A percentile compares a stretch with the other conserved stretches of the same genome.
Evolutionary conservation across 2,329 filamentous ascomycete species (phyloP).

Genomic region (Calonectria pteridis): DNA sequence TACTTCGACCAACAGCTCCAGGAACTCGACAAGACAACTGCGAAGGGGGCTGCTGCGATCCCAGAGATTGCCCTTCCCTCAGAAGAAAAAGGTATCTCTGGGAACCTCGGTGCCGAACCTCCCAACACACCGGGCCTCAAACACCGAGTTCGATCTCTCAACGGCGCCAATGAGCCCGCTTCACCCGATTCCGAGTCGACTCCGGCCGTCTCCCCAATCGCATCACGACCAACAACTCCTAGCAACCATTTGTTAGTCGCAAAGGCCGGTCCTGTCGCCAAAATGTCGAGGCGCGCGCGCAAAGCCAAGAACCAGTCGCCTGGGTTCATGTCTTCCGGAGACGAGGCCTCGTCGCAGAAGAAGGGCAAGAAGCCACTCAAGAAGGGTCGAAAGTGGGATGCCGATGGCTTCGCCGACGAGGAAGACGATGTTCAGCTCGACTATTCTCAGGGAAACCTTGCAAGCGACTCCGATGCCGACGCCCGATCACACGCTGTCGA

Average conservation of each 20-base stretch:
- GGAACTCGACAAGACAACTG: conserved; percentile 76
- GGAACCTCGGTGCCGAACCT: conserved; percentile 40
- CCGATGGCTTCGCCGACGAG: conserved; percentile 88
- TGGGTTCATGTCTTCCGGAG: conserved; percentile 81
- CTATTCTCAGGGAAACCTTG: conserved; percentile 77
- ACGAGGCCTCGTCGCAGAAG: conserved; percentile 76
- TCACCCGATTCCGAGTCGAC: conserved; percentile 80
- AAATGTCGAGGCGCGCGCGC: conserved; percentile 84
- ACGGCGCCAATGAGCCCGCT: conserved; percentile 52
- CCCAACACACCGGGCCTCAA: conserved; percentile 54
- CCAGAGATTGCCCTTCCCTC: conserved; percentile 46
- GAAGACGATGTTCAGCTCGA: conserved; percentile 85
- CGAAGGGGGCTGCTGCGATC: conserved; percentile 44
- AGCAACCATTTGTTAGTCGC: conserved; percentile 74
- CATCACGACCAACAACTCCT: conserved; percentile 85
- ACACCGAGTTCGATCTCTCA: conserved; percentile 54
- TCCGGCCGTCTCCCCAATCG: conserved; percentile 77
- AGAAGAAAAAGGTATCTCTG: conserved; percentile 51
- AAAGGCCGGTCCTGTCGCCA: conserved; percentile 80
- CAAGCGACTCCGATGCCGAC: conserved; percentile 66
- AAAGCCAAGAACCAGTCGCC: conserved; percentile 75
- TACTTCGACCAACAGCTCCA: conserved; percentile 95
- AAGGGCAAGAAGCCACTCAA: conserved; percentile 76
- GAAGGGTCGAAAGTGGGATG: conserved; percentile 92
- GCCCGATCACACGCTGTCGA: conserved; percentile 73